phyloP scores from a whole-genome alignment of 1,284 basidiomycete genomes.

The Irpex sp. region DNA sequence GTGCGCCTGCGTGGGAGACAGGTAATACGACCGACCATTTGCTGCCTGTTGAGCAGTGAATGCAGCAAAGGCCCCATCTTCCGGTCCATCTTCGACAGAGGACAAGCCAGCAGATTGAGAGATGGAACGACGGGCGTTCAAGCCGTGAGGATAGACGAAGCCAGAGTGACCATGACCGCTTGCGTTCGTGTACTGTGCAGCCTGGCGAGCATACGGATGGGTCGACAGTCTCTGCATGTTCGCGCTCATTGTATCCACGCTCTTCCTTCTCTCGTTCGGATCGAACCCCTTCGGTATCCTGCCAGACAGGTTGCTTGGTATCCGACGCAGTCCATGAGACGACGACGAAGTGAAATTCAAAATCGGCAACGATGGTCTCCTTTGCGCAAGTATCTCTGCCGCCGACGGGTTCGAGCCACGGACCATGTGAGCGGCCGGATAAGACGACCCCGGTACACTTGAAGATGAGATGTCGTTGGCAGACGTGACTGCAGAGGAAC shows the following conservation, averaged over 20 bases:
- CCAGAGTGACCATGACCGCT: background rate
- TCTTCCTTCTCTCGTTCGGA: slow-evolving; percentile 7
- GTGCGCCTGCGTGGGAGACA: background rate
- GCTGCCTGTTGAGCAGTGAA: background rate
- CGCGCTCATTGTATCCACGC: slow-evolving; percentile 39
- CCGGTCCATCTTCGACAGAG: background rate
- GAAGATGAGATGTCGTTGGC: background rate
- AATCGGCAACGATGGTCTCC: slow-evolving; percentile 15
- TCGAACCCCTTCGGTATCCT: slow-evolving; percentile 8
- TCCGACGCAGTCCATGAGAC: background rate
- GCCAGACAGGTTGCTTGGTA: background rate
- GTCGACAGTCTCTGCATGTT: slow-evolving; percentile 54
- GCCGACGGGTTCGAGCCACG: background rate
- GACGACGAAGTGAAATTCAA: slow-evolving; percentile 5
- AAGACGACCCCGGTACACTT: background rate
- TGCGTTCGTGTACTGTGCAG: slow-evolving; percentile 37
- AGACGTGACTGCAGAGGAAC: background rate
- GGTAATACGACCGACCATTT: background rate
- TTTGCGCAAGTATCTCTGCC: slow-evolving; percentile 8
- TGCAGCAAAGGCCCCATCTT: background rate
- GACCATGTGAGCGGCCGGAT: background rate
- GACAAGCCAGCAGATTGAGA: background rate
- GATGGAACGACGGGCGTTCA: background rate
- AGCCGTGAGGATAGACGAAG: slow-evolving; percentile 4
- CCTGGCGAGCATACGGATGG: slow-evolving; percentile 61